These are phyloP conservation scores for Candida taoyuanica DNA, from an alignment of 805 yeast genomes.

Conservation along the genomic window DNA sequence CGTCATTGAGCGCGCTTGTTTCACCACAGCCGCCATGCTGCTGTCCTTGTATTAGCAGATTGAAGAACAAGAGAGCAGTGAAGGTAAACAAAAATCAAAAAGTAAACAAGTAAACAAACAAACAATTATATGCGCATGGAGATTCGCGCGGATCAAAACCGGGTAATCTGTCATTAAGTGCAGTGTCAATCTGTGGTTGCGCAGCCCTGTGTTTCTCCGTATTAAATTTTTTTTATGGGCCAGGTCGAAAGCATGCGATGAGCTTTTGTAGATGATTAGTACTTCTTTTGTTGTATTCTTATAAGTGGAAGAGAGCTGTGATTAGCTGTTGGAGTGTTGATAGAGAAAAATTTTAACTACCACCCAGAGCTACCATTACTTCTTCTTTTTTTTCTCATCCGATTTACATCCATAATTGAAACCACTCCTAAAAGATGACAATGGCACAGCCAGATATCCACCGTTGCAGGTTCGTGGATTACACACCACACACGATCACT, in stretches of 20 bases:
- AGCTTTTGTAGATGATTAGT: too few relatives aligned
- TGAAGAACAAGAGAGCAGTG: too few relatives aligned
- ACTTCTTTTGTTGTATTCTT: too few relatives aligned
- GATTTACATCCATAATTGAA: neutral
- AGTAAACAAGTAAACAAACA: constrained; percentile 9
- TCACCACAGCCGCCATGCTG: constrained; percentile 16
- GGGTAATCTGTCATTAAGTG: constrained; percentile 10
- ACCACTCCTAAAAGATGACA: neutral
- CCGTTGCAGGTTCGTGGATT: constrained; percentile 89
- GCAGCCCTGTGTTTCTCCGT: constrained; percentile 1
- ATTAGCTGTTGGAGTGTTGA: too few relatives aligned
- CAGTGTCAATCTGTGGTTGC: constrained; percentile 2
- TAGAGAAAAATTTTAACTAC: neutral
- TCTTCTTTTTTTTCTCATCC: neutral
- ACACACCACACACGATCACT: constrained; percentile 78
- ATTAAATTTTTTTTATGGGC: neutral
- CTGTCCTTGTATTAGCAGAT: too few relatives aligned
- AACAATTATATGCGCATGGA: too few relatives aligned
- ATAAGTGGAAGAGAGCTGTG: too few relatives aligned
- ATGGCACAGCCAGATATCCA: constrained; percentile 41
- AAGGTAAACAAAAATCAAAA: constrained; percentile 1
- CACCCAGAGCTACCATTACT: neutral
- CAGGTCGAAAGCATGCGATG: constrained; percentile 10
- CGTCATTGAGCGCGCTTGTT: constrained; percentile 13
- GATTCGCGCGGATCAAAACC: constrained; percentile 4